Conservation (phyloP, 495 filamentous ascomycete species). For the Barbatosphaeria neglecta region DNA sequence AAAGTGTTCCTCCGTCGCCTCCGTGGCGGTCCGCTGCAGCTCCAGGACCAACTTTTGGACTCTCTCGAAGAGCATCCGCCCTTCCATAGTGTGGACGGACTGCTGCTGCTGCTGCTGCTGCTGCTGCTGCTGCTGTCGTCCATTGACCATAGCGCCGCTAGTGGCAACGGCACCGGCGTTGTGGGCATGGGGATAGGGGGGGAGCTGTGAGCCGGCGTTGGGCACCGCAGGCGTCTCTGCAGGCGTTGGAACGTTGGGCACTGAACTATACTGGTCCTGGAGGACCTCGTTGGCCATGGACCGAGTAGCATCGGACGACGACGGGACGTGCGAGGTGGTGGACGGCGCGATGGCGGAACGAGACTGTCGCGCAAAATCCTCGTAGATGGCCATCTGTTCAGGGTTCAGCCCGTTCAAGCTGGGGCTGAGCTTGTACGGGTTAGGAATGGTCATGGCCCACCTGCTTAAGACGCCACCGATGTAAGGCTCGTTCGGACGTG, state of each 20-base stretch:
- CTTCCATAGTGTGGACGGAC: constrained; percentile 54
- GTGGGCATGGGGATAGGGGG: constrained; percentile 47
- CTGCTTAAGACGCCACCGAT: constrained; percentile 67
- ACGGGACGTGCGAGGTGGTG: constrained; percentile 28
- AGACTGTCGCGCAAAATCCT: constrained; percentile 81
- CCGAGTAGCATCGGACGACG: constrained; percentile 39
- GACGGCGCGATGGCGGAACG: constrained; percentile 36
- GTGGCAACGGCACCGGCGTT: no score
- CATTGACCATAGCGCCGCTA: constrained; percentile 29
- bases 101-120: no score
- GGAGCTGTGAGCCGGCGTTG: constrained; percentile 49
- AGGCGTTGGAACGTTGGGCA: constrained; percentile 67
- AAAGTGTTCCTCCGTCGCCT: constrained; percentile 57
- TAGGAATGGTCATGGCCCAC: constrained; percentile 80
- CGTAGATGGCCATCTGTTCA: constrained; percentile 90
- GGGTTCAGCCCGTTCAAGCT: constrained; percentile 58
- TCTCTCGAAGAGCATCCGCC: constrained; percentile 47
- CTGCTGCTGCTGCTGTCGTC: no score
- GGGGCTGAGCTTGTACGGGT: constrained; percentile 72
- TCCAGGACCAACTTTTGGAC: constrained; percentile 61
- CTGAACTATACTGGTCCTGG: constrained; percentile 67
- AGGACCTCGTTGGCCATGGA: constrained; percentile 58
- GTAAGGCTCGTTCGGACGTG: constrained; percentile 69
- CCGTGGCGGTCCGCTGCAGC: constrained; percentile 51
- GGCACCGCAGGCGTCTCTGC: constrained; percentile 70